Conservation (phyloP, 768 basidiomycete genomes). For the Podaxis sp. region DNA sequence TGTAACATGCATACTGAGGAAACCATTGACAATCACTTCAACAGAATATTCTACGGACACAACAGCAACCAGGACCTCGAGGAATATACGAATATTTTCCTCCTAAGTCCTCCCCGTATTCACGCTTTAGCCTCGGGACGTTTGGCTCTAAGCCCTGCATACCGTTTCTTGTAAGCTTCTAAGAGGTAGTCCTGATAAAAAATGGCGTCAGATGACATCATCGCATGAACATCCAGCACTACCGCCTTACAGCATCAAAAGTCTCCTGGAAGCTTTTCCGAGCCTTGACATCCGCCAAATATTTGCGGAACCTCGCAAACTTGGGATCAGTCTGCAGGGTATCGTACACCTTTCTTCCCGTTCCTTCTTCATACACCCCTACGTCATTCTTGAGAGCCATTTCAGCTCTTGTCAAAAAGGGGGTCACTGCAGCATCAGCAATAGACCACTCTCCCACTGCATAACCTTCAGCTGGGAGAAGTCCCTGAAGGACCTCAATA, state of each 20-base stretch:
- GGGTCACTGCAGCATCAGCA: slow-evolving; percentile 60
- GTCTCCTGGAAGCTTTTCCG: slow-evolving; percentile 56
- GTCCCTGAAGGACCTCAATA: slow-evolving; percentile 45
- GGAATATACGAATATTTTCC: too few relatives aligned
- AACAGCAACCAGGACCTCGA: too few relatives aligned
- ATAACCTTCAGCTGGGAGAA: slow-evolving; percentile 48
- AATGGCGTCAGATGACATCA: too few relatives aligned
- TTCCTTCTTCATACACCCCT: slow-evolving; percentile 47
- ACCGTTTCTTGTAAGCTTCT: too few relatives aligned
- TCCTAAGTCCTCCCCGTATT: too few relatives aligned
- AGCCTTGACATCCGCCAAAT: slow-evolving; percentile 42
- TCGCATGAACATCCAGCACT: not conserved
- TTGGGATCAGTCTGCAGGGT: slow-evolving; percentile 40
- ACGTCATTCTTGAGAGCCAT: slow-evolving; percentile 46
- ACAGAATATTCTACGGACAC: too few relatives aligned
- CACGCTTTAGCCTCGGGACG: too few relatives aligned
- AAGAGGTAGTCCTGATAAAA: too few relatives aligned
- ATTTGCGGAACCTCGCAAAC: slow-evolving; percentile 50
- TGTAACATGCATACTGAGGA: too few relatives aligned
- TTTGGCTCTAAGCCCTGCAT: too few relatives aligned
- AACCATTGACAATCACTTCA: too few relatives aligned
- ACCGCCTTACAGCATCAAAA: slow-evolving; percentile 45
- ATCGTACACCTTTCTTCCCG: slow-evolving; percentile 43
- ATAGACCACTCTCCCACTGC: slow-evolving; percentile 52
- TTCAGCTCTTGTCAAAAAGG: slow-evolving; percentile 57